Conservation (phyloP, 768 basidiomycete species). For the Pisolithus microcarpus region DNA sequence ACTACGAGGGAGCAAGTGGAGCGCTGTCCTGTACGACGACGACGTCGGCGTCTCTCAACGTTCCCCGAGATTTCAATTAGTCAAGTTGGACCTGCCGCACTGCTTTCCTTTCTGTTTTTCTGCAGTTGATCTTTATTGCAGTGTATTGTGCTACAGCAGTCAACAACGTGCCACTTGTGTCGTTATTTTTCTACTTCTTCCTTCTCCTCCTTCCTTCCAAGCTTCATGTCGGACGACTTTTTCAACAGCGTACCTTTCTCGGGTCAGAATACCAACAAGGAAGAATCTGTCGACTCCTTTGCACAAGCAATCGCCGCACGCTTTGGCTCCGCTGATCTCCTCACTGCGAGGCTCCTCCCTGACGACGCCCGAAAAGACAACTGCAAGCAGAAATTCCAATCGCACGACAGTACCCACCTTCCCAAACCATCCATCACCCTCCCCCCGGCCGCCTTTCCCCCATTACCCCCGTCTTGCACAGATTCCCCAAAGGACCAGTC, state of each 20-base stretch:
- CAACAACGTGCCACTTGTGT: neutral
- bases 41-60: neutral
- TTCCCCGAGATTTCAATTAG: neutral
- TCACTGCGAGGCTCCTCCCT: slow-evolving; percentile 32
- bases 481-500: neutral
- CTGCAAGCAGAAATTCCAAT: slow-evolving; percentile 9
- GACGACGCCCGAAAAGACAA: slow-evolving; percentile 1
- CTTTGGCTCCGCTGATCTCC: slow-evolving; percentile 33
- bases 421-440: slow-evolving; percentile 21
- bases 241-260: slow-evolving; percentile 30
- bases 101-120: neutral
- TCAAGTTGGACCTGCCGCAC: neutral
- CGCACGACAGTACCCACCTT: slow-evolving; percentile 2
- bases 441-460: slow-evolving; percentile 25
- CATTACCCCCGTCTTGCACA: neutral
- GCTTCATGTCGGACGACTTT: slow-evolving; percentile 33
- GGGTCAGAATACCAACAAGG: slow-evolving; percentile 7
- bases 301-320: slow-evolving; percentile 48
- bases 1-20: neutral
- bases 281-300: slow-evolving; percentile 36
- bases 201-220: neutral
- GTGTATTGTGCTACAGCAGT: neutral
- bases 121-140: neutral
- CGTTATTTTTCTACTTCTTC: neutral
- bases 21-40: neutral